phyloP scores from a whole-genome alignment of 345 rosid species.

The Hibiscus trionum region DNA sequence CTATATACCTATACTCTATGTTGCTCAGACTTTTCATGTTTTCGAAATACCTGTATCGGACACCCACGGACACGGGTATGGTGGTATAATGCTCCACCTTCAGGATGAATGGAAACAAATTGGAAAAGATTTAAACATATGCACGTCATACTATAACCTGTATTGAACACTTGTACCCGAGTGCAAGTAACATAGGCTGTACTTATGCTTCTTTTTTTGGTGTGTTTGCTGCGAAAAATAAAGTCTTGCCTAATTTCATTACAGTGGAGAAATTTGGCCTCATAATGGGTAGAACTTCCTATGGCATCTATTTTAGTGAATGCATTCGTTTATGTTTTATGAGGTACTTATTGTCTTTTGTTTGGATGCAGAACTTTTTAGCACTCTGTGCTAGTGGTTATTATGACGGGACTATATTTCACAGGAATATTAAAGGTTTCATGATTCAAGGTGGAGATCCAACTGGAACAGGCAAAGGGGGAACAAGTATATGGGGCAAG shows the following conservation, averaged over 20 bases:
- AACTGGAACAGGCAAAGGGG: conserved; percentile 92
- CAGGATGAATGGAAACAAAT: background rate
- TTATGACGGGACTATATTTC: conserved; percentile 85
- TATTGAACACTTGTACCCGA: background rate
- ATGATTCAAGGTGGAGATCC: conserved; percentile 99
- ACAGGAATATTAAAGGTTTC: conserved; percentile 87
- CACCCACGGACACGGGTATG: background rate
- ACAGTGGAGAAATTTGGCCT: background rate
- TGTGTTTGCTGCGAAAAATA: background rate
- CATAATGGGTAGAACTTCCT: background rate
- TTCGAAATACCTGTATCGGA: too few relatives aligned
- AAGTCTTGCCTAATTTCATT: background rate
- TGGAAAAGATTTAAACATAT: background rate
- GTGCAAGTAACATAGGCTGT: background rate
- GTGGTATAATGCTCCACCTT: background rate
- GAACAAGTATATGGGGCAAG: conserved; percentile 97
- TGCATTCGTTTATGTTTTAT: background rate
- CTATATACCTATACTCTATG: background rate
- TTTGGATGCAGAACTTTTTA: conserved; percentile 69
- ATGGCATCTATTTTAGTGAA: background rate
- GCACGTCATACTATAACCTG: background rate
- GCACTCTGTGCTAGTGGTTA: conserved; percentile 93
- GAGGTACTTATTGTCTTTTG: background rate
- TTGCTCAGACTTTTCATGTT: background rate
- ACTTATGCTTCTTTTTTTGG: background rate